Conservation (phyloP, 176 grass and related monocot species). For the Musa troglodytarum region DNA sequence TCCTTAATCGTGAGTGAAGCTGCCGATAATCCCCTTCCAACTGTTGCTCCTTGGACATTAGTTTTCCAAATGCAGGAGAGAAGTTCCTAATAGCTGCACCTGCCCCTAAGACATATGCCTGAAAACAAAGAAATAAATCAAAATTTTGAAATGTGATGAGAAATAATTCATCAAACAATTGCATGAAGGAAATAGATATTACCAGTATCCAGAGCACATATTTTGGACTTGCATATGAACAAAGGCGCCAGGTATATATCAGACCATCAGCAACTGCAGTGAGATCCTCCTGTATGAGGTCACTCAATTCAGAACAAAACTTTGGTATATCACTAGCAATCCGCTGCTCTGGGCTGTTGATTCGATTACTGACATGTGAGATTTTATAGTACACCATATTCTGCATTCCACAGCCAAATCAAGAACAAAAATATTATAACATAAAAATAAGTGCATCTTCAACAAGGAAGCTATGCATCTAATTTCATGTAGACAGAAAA, state of each 20-base stretch:
- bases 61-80: conserved; percentile 87
- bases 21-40: conserved; percentile 94
- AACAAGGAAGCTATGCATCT: background rate
- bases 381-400: conserved; percentile 99
- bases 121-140: conserved; percentile 28
- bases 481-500: background rate
- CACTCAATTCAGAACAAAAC: conserved; percentile 94
- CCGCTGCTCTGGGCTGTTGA: conserved; percentile 83
- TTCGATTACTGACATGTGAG: conserved; percentile 75
- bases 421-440: background rate
- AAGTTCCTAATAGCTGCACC: conserved; percentile 82
- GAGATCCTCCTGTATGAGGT: conserved; percentile 94
- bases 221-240: conserved; percentile 99
- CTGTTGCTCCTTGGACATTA: conserved; percentile 92
- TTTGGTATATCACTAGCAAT: conserved; percentile 95
- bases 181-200: conserved; percentile 14
- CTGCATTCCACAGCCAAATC: conserved; percentile 42
- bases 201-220: conserved; percentile 97
- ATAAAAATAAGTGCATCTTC: background rate
- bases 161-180: conserved; percentile 11
- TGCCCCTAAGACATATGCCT: conserved; percentile 92
- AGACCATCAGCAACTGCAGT: conserved; percentile 87
- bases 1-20: conserved; percentile 86
- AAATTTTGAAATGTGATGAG: conserved; percentile 2
- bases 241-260: conserved; percentile 92